phyloP scores from a whole-genome alignment of 1,284 basidiomycete genomes.

The Leccinum pachyderme region DNA sequence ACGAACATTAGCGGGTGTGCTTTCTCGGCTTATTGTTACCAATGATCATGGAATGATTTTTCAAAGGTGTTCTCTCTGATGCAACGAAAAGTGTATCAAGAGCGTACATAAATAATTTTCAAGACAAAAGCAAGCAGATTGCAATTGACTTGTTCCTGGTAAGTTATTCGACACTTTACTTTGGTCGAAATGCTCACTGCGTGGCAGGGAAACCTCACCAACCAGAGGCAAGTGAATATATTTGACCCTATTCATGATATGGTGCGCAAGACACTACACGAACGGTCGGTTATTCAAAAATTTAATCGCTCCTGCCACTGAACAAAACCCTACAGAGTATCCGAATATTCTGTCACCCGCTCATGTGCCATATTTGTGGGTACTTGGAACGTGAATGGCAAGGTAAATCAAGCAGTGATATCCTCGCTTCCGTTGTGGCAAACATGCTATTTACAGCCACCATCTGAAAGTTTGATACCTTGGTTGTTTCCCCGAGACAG shows the following conservation, averaged over 20 bases:
- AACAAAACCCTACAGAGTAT: constrained; percentile 45
- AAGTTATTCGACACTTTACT: constrained; percentile 19
- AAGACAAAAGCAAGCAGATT: constrained; percentile 91
- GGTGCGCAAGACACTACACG: constrained; percentile 67
- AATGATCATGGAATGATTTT: constrained; percentile 6
- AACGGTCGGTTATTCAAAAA: constrained; percentile 45
- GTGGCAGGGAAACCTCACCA: constrained; percentile 83
- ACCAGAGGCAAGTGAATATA: constrained; percentile 85
- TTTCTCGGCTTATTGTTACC: not conserved
- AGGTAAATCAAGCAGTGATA: constrained; percentile 44
- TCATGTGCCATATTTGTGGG: constrained; percentile 80
- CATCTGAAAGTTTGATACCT: constrained; percentile 80
- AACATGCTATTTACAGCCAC: constrained; percentile 44
- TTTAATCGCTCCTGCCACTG: not conserved
- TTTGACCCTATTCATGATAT: constrained; percentile 94
- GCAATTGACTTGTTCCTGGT: constrained; percentile 96
- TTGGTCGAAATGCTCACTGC: not conserved
- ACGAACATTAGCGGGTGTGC: constrained; percentile 78
- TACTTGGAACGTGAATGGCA: constrained; percentile 96
- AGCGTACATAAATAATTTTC: constrained; percentile 98
- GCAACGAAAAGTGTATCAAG: constrained; percentile 95
- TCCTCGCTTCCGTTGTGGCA: constrained; percentile 11
- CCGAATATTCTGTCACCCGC: constrained; percentile 84
- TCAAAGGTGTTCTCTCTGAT: constrained; percentile 81
- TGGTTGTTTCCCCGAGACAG: constrained; percentile 88